phyloP scores from a whole-genome alignment of 2,329 filamentous ascomycete species.

The Paracoccidioides lutzii region DNA sequence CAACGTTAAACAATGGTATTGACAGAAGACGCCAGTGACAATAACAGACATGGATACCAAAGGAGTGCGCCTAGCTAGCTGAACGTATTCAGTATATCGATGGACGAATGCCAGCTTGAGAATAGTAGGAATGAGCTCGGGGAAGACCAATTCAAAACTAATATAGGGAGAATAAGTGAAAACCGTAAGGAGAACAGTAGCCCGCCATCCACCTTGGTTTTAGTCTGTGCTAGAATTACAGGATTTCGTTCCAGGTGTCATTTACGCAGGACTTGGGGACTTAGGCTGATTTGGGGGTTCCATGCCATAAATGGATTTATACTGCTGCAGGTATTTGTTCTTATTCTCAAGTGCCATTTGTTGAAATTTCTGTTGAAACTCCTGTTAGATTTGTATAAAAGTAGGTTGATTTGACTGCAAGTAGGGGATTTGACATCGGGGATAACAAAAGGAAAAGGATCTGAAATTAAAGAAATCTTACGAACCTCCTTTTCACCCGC shows the following conservation, averaged over 20 bases:
- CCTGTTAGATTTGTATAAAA: neutral
- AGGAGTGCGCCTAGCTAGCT: too few relatives aligned
- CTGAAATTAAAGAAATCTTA: neutral
- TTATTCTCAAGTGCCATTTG: constrained; percentile 11
- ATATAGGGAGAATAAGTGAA: neutral
- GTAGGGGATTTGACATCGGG: neutral
- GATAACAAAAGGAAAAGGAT: neutral
- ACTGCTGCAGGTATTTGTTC: constrained; percentile 15
- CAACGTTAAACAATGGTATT: too few relatives aligned
- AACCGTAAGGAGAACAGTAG: neutral
- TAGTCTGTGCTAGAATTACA: neutral
- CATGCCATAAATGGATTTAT: constrained; percentile 15
- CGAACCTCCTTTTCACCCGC: constrained; percentile 17
- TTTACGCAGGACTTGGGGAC: neutral
- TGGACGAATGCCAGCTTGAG: neutral
- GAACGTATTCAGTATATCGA: neutral
- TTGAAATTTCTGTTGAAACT: constrained; percentile 13
- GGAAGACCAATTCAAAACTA: neutral
- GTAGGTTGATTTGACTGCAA: neutral
- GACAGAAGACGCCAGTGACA: too few relatives aligned
- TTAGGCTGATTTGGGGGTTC: constrained; percentile 5
- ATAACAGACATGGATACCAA: too few relatives aligned
- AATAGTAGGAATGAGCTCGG: neutral
- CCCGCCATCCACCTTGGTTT: neutral
- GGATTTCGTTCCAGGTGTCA: neutral